These are phyloP conservation scores for Naganishia sp. DNA, from an alignment of 1,284 basidiomycete genomes.

Conservation along the genomic window DNA sequence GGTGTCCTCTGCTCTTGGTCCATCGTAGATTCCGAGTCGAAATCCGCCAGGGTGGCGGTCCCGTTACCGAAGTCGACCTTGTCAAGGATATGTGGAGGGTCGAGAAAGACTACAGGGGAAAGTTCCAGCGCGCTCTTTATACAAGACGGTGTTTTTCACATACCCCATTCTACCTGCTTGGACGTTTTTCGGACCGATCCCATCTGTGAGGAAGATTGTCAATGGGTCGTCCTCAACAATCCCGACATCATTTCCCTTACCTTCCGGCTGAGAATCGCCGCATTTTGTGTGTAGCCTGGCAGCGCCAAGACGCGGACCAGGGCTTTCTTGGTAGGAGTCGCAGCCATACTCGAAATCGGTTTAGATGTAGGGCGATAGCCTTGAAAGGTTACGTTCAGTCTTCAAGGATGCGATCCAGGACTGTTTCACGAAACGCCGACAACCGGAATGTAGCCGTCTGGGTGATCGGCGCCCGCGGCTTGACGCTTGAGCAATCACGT, in stretches of 20 bases:
- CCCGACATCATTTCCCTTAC: slow-evolving; percentile 56
- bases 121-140: not conserved
- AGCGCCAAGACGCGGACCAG: slow-evolving; percentile 44
- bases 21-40: slow-evolving; percentile 61
- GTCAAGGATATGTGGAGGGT: slow-evolving; percentile 68
- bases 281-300: slow-evolving; percentile 77
- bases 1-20: slow-evolving; percentile 60
- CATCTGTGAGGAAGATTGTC: slow-evolving; percentile 35
- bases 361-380: not conserved
- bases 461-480: not conserved
- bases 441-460: not conserved
- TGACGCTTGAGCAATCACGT: not conserved
- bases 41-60: slow-evolving; percentile 56
- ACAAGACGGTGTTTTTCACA: not conserved
- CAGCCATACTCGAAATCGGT: not conserved
- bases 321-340: slow-evolving; percentile 19
- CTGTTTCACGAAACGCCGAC: not conserved
- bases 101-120: slow-evolving; percentile 68
- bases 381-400: too few relatives aligned
- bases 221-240: not conserved
- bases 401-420: too few relatives aligned
- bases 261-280: slow-evolving; percentile 73
- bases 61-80: slow-evolving; percentile 66
- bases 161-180: slow-evolving; percentile 49
- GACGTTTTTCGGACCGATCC: slow-evolving; percentile 56